Evolutionary conservation across 805 yeast genomes (phyloP).

Genomic region (Wickerhamomyces bovis): DNA sequence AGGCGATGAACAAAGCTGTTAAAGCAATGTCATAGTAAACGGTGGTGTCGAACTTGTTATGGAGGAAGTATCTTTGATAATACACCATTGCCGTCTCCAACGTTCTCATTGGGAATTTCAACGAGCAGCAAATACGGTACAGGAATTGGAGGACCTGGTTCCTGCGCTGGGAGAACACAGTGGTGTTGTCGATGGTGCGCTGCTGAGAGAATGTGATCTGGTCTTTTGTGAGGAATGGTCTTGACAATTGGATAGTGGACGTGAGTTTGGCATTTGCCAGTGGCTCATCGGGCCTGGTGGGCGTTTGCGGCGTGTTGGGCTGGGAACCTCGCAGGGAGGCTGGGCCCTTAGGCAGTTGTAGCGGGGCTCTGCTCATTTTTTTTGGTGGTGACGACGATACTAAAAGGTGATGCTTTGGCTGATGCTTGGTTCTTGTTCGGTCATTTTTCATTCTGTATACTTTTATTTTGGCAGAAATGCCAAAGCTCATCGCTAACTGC

Average conservation of each 20-base stretch:
- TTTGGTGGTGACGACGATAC: background rate
- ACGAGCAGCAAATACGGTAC: constrained; percentile 42
- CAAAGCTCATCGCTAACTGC: too few species aligned
- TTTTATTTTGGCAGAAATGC: too few species aligned
- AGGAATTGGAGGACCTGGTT: constrained; percentile 49
- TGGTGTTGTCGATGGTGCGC: constrained; percentile 44
- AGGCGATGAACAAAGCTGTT: constrained; percentile 62
- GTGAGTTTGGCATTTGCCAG: constrained; percentile 4
- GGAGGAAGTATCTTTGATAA: constrained; percentile 64
- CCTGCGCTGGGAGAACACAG: constrained; percentile 45
- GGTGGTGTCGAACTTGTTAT: constrained; percentile 51
- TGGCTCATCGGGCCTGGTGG: background rate
- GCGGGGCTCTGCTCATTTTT: background rate
- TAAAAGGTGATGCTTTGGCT: too few species aligned
- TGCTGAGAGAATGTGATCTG: constrained; percentile 48
- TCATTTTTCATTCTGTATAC: too few species aligned
- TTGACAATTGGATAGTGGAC: constrained; percentile 37
- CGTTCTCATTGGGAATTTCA: constrained; percentile 66
- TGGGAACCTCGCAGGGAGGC: background rate
- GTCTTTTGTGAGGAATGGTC: constrained; percentile 54
- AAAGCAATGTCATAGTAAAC: constrained; percentile 59
- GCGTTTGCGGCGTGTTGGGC: background rate
- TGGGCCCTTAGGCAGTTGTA: background rate
- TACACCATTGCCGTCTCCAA: constrained; percentile 66
- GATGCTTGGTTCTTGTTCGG: too few species aligned